phyloP scores from a whole-genome alignment of 257 asterid species.

The Coffea eugenioides region DNA sequence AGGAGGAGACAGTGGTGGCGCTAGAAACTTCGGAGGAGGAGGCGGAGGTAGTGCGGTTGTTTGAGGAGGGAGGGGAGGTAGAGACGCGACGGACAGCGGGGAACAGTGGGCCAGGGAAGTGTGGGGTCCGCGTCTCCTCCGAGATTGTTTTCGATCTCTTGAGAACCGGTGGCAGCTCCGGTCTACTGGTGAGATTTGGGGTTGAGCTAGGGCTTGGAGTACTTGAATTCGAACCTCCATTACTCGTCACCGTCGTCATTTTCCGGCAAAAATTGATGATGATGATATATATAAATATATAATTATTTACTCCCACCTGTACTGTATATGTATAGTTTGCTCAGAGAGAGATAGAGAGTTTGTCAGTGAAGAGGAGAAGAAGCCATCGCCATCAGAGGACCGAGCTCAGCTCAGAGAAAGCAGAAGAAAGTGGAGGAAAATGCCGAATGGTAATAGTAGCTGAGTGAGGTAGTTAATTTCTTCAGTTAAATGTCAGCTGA shows the following conservation, averaged over 20 bases:
- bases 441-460: neutral
- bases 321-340: neutral
- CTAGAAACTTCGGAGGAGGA: conserved; percentile 8
- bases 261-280: no score
- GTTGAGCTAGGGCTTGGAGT: conserved; percentile 27
- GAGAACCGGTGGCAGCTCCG: conserved; percentile 56
- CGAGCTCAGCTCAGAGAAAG: neutral
- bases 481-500: no score
- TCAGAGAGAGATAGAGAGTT: neutral
- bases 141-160: conserved; percentile 60
- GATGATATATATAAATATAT: no score
- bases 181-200: conserved; percentile 30
- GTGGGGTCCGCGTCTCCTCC: conserved; percentile 39
- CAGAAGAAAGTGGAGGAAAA: neutral
- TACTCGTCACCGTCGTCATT: conserved; percentile 36
- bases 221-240: conserved; percentile 29
- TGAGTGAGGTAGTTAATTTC: neutral
- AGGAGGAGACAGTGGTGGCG: conserved; percentile 14
- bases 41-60: conserved; percentile 23
- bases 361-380: neutral
- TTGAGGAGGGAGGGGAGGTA: conserved; percentile 32
- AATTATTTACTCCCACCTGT: neutral
- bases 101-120: conserved; percentile 50
- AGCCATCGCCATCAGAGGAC: neutral
- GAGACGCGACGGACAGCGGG: conserved; percentile 66